A percentile compares a stretch with the other conserved stretches of the same genome.
phyloP scores from a whole-genome alignment of 257 asterid species.

The Solanum dulcamara region DNA sequence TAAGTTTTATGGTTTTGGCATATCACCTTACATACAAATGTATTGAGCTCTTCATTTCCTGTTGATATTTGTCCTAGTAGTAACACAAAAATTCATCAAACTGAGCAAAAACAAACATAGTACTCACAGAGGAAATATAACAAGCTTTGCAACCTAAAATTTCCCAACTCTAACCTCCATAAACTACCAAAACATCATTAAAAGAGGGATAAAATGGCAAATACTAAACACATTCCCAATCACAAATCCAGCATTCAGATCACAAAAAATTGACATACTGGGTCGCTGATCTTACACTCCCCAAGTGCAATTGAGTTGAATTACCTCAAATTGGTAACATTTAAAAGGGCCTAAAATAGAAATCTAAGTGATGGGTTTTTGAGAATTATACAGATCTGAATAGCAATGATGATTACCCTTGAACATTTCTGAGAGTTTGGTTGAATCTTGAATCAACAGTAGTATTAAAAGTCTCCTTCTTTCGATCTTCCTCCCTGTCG shows the following conservation, averaged over 20 bases:
- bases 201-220: background rate
- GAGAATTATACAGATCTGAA: background rate
- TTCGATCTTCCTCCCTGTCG: slow-evolving; percentile 32
- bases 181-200: background rate
- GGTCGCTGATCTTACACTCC: slow-evolving; percentile 3
- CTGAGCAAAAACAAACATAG: background rate
- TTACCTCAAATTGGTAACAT: background rate
- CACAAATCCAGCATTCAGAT: background rate
- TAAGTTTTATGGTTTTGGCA: background rate
- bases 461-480: slow-evolving; percentile 37
- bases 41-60: background rate
- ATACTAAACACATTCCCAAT: background rate
- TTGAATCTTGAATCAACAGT: slow-evolving; percentile 79
- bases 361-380: slow-evolving; percentile 21
- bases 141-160: background rate
- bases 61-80: background rate
- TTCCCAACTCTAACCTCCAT: background rate
- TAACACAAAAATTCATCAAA: background rate
- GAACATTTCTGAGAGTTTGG: slow-evolving; percentile 87
- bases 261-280: background rate
- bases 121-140: background rate
- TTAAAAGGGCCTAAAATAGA: background rate
- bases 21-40: background rate
- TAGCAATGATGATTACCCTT: slow-evolving; percentile 42
- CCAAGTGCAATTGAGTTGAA: background rate